Percentiles rank a stretch among this genome's conserved stretches.
These are phyloP conservation scores for Linum trigynum DNA, from an alignment of 345 rosid genomes.

Conservation along the genomic window DNA sequence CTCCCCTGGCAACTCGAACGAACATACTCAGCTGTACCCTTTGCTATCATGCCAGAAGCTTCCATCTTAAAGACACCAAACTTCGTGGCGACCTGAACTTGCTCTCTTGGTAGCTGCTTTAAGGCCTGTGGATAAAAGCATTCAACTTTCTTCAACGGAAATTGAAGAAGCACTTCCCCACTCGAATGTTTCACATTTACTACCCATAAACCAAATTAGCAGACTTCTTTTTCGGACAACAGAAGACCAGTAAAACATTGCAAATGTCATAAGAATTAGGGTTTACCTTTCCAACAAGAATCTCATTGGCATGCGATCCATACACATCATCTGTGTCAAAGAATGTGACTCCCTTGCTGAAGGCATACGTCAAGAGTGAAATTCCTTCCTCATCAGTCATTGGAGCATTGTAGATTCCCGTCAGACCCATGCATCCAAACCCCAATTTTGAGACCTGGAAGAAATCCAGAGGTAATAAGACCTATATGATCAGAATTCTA, in stretches of 20 bases:
- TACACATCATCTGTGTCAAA: slow-evolving; percentile 45
- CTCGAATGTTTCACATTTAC: neutral
- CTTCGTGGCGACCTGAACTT: slow-evolving; percentile 47
- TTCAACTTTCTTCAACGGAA: neutral
- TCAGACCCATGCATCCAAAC: slow-evolving; percentile 41
- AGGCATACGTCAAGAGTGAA: slow-evolving; percentile 30
- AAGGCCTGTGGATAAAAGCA: slow-evolving; percentile 31
- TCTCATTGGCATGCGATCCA: slow-evolving; percentile 37
- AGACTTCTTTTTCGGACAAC: neutral
- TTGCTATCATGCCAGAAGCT: slow-evolving; percentile 13
- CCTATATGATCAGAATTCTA: no score
- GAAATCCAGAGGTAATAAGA: no score
- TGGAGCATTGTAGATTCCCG: slow-evolving; percentile 35
- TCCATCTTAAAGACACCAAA: slow-evolving; percentile 27
- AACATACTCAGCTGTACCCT: slow-evolving; percentile 42
- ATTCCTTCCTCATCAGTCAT: slow-evolving; percentile 34
- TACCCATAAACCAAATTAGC: neutral
- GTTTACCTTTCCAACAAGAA: slow-evolving; percentile 43
- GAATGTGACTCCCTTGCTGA: slow-evolving; percentile 41
- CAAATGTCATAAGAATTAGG: neutral
- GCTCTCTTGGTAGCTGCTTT: slow-evolving; percentile 47
- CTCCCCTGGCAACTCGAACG: slow-evolving; percentile 48
- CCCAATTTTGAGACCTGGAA: slow-evolving; percentile 37
- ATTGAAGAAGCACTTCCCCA: neutral
- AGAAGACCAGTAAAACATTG: no score